phyloP scores from a whole-genome alignment of 495 filamentous ascomycete species.

The Penicillium canariense region DNA sequence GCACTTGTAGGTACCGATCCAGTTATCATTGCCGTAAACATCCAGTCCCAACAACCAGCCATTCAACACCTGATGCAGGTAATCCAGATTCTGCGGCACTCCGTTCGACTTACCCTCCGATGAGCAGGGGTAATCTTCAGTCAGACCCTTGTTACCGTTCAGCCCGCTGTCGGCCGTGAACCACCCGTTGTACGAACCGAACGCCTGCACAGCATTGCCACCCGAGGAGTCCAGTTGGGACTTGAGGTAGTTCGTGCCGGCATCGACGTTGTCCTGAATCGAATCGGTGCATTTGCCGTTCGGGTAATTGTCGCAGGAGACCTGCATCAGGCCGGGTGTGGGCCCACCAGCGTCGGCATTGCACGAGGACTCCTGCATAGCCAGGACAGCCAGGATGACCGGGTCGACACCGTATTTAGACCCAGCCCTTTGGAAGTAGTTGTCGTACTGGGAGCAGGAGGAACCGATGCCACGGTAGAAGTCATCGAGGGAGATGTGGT shows the following conservation, averaged over 20 bases:
- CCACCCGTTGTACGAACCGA: slow-evolving; percentile 36
- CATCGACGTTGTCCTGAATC: slow-evolving; percentile 35
- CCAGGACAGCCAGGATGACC: slow-evolving; percentile 33
- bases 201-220: slow-evolving; percentile 31
- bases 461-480: slow-evolving; percentile 28
- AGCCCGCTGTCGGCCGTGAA: slow-evolving; percentile 25
- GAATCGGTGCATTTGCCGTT: slow-evolving; percentile 31
- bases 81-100: slow-evolving; percentile 32
- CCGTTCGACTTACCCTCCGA: slow-evolving; percentile 29
- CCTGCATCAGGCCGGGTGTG: slow-evolving; percentile 38
- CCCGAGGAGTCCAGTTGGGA: slow-evolving; percentile 18
- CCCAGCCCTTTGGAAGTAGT: slow-evolving; percentile 31
- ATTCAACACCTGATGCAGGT: slow-evolving; percentile 33
- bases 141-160: slow-evolving; percentile 26
- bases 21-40: slow-evolving; percentile 26
- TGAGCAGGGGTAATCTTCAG: slow-evolving; percentile 33
- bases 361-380: slow-evolving; percentile 40
- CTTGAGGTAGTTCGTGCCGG: slow-evolving; percentile 30
- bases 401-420: slow-evolving; percentile 31
- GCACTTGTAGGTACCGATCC: slow-evolving; percentile 26
- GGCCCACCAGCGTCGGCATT: slow-evolving; percentile 31
- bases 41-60: slow-evolving; percentile 31
- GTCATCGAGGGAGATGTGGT: slow-evolving; percentile 24
- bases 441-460: slow-evolving; percentile 29
- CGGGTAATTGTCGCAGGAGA: slow-evolving; percentile 35